These are phyloP conservation scores for Pestalotiopsis sp. DNA, from an alignment of 2,329 filamentous ascomycete genomes.

Conservation along the genomic window DNA sequence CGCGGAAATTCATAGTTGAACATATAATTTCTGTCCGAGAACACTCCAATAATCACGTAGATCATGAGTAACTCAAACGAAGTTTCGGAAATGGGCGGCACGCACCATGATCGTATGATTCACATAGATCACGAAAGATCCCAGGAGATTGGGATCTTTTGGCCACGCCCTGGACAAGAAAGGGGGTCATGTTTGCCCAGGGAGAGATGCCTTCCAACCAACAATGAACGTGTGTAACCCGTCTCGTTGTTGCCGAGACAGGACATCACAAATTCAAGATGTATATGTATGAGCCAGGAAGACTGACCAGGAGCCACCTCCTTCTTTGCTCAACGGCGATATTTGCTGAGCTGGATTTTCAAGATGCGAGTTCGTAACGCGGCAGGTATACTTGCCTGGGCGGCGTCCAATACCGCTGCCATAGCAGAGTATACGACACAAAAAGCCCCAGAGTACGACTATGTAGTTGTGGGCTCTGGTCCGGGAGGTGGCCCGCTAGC, in stretches of 20 bases:
- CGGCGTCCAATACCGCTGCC: no score
- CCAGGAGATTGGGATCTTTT: no score
- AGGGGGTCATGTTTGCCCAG: no score
- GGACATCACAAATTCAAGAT: not conserved
- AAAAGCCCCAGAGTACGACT: constrained; percentile 43
- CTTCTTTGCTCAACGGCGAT: not conserved
- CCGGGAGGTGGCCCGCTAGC: constrained; percentile 53
- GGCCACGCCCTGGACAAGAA: no score
- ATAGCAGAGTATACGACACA: not conserved
- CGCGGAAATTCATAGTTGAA: not conserved
- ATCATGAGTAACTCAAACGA: not conserved
- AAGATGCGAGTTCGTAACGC: not conserved
- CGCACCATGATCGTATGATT: no score
- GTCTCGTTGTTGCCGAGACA: no score
- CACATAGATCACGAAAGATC: no score
- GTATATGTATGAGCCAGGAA: not conserved
- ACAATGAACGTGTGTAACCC: no score
- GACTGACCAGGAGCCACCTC: not conserved
- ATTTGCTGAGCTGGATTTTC: not conserved
- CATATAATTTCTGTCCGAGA: not conserved
- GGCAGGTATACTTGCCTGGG: not conserved
- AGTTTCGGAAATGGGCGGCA: no score
- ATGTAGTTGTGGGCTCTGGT: constrained; percentile 56
- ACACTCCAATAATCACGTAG: not conserved
- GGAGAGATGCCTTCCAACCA: no score